Conservation (phyloP, 805 yeast genomes). For the Yarrowia sp. region DNA sequence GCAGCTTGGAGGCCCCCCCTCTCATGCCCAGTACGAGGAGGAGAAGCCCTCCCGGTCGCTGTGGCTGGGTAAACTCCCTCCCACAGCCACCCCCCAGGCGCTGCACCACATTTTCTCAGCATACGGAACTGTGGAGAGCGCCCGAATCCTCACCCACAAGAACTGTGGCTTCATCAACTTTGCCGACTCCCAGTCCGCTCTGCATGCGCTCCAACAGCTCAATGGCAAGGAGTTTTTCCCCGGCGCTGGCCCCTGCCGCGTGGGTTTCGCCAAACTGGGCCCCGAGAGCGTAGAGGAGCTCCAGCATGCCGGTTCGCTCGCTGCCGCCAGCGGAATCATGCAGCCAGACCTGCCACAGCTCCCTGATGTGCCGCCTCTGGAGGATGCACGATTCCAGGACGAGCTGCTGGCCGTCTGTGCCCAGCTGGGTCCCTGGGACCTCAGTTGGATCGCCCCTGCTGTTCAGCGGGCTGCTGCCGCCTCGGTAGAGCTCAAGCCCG, state of each 20-base stretch:
- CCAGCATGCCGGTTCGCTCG: conserved; percentile 25
- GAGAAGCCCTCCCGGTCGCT: conserved; percentile 74
- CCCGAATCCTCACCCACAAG: conserved; percentile 60
- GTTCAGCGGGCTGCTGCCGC: conserved; percentile 8
- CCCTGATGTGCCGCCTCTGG: conserved; percentile 27
- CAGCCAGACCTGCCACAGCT: conserved; percentile 19
- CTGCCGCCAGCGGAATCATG: conserved; percentile 26
- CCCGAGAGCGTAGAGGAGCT: conserved; percentile 33
- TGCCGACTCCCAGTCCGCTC: conserved; percentile 72
- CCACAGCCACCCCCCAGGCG: conserved; percentile 60
- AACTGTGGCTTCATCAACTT: conserved; percentile 73
- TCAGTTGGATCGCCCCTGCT: conserved; percentile 28
- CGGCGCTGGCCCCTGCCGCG: conserved; percentile 73
- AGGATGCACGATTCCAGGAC: conserved; percentile 24
- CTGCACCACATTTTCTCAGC: conserved; percentile 65
- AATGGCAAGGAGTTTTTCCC: conserved; percentile 84
- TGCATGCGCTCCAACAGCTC: conserved; percentile 75
- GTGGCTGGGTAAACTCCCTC: conserved; percentile 81
- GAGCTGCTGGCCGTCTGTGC: conserved; percentile 20
- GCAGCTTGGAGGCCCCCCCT: conserved; percentile 20
- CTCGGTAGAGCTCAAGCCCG: conserved; percentile 44
- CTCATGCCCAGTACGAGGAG: conserved; percentile 30
- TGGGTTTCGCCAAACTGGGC: conserved; percentile 76
- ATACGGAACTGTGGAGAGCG: conserved; percentile 67
- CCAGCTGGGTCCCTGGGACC: conserved; percentile 27